phyloP scores from a whole-genome alignment of 345 rosid genomes.

The Aegle marmelos region DNA sequence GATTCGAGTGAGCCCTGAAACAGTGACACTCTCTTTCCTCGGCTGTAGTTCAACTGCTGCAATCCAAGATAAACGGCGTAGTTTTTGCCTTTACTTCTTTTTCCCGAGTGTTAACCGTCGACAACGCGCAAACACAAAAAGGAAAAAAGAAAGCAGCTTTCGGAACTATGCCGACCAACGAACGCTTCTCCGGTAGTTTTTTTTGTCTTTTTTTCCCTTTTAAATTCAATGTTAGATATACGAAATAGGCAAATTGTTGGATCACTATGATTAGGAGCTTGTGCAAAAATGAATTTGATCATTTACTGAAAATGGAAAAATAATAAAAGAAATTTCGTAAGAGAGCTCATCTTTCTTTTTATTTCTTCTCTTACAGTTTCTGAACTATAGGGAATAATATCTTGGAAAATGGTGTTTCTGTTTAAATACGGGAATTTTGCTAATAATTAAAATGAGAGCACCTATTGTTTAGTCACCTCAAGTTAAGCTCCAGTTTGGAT shows the following conservation, averaged over 20 bases:
- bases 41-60: not conserved
- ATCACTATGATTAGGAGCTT: not conserved
- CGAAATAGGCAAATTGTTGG: not conserved
- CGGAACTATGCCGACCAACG: constrained; percentile 26
- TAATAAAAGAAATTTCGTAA: not conserved
- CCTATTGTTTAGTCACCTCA: not conserved
- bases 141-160: not conserved
- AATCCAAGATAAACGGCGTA: not conserved
- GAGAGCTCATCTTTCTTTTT: not conserved
- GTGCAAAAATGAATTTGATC: not conserved
- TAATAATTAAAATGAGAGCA: not conserved
- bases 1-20: constrained; percentile 5
- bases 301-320: not conserved
- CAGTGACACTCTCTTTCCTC: not conserved
- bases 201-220: not conserved
- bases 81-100: not conserved
- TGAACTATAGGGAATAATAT: not conserved
- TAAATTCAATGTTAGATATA: not conserved
- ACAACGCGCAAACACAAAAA: not conserved
- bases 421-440: not conserved
- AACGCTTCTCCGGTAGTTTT: constrained; percentile 18
- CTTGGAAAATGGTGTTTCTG: not conserved
- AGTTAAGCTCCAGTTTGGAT: not conserved
- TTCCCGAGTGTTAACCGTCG: not conserved
- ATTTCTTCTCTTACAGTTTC: not conserved